A percentile compares a stretch with the other conserved stretches of the same genome.
phyloP scores from a whole-genome alignment of 768 basidiomycete species.

The Saitozyma podzolica region DNA sequence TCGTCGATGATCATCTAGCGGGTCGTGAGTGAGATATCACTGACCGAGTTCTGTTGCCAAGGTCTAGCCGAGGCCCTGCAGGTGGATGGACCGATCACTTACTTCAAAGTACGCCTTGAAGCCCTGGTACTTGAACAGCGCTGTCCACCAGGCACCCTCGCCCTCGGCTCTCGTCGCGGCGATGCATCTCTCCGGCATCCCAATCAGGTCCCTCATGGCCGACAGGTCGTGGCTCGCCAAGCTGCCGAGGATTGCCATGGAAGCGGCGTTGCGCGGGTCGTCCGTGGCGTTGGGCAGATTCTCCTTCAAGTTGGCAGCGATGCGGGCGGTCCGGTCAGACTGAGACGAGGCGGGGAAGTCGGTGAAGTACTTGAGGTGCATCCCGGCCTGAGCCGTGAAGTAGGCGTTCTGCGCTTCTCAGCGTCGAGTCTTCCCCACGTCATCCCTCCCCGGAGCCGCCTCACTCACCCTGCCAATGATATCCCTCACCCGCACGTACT shows the following conservation, averaged over 20 bases:
- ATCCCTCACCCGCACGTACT: constrained; percentile 28
- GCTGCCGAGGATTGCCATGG: neutral
- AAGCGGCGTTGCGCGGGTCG: constrained; percentile 28
- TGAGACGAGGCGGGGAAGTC: neutral
- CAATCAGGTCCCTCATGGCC: constrained; percentile 47
- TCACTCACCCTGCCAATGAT: constrained; percentile 41
- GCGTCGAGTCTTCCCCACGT: neutral
- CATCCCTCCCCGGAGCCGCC: too few relatives aligned
- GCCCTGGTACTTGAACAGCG: constrained; percentile 11
- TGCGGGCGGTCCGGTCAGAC: too few relatives aligned
- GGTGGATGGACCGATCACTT: neutral
- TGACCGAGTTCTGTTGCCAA: too few relatives aligned
- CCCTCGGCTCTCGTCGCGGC: constrained; percentile 17
- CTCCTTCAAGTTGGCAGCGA: too few relatives aligned
- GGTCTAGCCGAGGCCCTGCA: too few relatives aligned
- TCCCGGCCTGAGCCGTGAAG: constrained; percentile 17
- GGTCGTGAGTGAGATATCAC: too few relatives aligned
- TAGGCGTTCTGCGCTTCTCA: constrained; percentile 12
- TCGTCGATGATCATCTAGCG: constrained; percentile 37
- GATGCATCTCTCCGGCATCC: constrained; percentile 32
- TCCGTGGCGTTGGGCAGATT: constrained; percentile 1
- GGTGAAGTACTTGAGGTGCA: constrained; percentile 23
- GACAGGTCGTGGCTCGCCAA: constrained; percentile 45
- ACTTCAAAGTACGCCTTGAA: constrained; percentile 18
- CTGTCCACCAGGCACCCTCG: neutral